Percentiles rank a stretch among this genome's conserved stretches.
Conservation (phyloP, 2,329 filamentous ascomycete genomes). For the Botrytis sinoallii region DNA sequence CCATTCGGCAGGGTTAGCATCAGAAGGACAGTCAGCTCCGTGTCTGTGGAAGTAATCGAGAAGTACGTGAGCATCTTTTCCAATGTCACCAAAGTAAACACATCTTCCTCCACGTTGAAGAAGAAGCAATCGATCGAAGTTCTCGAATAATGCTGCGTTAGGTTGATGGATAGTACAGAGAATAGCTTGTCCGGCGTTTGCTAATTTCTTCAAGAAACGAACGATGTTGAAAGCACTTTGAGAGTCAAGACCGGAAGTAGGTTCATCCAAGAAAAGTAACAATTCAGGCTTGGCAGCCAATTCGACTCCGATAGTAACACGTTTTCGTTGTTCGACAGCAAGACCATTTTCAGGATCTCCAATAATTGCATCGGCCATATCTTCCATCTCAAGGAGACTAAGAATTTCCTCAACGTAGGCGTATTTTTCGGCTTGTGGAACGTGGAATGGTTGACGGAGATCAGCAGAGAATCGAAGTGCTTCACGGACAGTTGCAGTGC, state of each 20-base stretch:
- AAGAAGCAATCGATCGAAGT: conserved; percentile 64
- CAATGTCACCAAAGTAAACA: conserved; percentile 67
- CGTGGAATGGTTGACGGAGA: conserved; percentile 58
- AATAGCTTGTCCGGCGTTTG: conserved; percentile 63
- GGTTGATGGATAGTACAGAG: conserved; percentile 71
- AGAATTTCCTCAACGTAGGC: conserved; percentile 65
- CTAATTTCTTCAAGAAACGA: conserved; percentile 56
- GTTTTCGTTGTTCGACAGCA: conserved; percentile 65
- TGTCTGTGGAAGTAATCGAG: conserved; percentile 46
- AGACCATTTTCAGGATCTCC: conserved; percentile 58
- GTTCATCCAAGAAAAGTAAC: conserved; percentile 58
- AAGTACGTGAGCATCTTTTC: conserved; percentile 57
- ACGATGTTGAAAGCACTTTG: conserved; percentile 60
- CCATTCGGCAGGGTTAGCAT: conserved; percentile 58
- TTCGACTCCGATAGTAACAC: conserved; percentile 62
- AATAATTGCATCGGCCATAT: conserved; percentile 64
- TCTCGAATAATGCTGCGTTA: conserved; percentile 65
- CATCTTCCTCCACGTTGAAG: conserved; percentile 61
- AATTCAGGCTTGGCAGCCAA: conserved; percentile 57
- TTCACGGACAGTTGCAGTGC: conserved; percentile 61
- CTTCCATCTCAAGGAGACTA: conserved; percentile 62
- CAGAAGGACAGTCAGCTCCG: conserved; percentile 50
- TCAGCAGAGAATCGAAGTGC: conserved; percentile 64
- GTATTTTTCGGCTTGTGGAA: conserved; percentile 58
- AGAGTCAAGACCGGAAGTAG: conserved; percentile 56